phyloP scores from a whole-genome alignment of 2,329 filamentous ascomycete species.

The Pseudohalonectria lignicola region DNA sequence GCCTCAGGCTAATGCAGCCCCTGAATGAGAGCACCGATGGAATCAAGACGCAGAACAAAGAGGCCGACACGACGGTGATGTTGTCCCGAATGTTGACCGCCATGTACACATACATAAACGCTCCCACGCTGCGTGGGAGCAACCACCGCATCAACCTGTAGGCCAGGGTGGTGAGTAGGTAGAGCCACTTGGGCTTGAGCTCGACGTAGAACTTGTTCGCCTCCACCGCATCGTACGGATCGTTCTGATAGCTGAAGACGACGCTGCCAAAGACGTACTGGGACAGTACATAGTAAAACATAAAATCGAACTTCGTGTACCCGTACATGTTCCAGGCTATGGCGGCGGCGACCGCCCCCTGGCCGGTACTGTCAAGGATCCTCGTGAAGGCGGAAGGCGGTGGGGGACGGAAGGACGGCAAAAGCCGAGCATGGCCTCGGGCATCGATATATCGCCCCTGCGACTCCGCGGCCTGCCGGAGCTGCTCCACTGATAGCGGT shows the following conservation, averaged over 20 bases:
- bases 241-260: background rate
- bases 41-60: background rate
- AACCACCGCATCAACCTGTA: background rate
- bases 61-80: background rate
- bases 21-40: background rate
- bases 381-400: too few species aligned
- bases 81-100: background rate
- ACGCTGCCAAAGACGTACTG: background rate
- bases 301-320: background rate
- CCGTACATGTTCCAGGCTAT: background rate
- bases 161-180: background rate
- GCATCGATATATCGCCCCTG: too few species aligned
- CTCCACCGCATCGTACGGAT: background rate
- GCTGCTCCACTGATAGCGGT: too few species aligned
- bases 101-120: too few species aligned
- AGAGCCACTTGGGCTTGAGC: background rate
- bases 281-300: background rate
- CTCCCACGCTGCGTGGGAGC: background rate
- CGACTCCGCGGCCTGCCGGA: too few species aligned
- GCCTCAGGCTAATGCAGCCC: background rate
- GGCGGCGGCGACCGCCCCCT: background rate
- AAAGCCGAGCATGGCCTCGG: too few species aligned
- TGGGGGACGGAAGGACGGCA: too few species aligned
- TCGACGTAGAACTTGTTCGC: background rate
- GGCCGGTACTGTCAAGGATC: background rate